Evolutionary conservation across 2,329 filamentous ascomycete genomes (phyloP).

Genomic region (Pyrenochaeta sp.): DNA sequence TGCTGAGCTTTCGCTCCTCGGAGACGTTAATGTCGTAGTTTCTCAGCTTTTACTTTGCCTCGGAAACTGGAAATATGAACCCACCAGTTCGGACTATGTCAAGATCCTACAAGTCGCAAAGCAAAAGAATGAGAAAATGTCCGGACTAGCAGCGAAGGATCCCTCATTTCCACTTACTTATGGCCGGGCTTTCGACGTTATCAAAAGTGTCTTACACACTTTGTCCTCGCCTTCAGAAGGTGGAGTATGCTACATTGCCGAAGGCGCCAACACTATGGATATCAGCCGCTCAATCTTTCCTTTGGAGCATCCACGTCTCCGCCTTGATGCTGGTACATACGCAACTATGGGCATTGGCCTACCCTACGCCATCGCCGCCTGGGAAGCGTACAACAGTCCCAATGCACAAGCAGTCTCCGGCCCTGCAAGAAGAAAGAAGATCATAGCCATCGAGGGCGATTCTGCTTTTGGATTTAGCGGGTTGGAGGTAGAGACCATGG

Average conservation of each 20-base stretch:
- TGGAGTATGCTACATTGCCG: conserved; percentile 64
- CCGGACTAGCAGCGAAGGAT: conserved; percentile 50
- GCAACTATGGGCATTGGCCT: conserved; percentile 68
- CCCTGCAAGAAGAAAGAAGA: conserved; percentile 55
- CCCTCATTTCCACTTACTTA: conserved; percentile 14
- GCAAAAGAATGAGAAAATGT: conserved; percentile 58
- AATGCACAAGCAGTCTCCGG: conserved; percentile 46
- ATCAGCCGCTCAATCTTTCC: conserved; percentile 65
- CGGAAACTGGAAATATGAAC: conserved; percentile 55
- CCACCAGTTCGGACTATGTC: conserved; percentile 44
- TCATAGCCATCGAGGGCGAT: conserved; percentile 66
- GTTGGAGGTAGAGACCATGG: conserved; percentile 66
- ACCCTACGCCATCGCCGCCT: conserved; percentile 65
- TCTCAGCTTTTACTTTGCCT: conserved; percentile 56
- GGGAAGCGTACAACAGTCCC: conserved; percentile 63
- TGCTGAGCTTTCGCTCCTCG: conserved; percentile 59
- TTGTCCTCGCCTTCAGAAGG: conserved; percentile 57
- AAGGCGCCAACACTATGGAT: conserved; percentile 70
- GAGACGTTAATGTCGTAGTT: conserved; percentile 61
- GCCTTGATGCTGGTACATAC: conserved; percentile 66
- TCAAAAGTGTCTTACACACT: conserved; percentile 59
- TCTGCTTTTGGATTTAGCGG: conserved; percentile 65
- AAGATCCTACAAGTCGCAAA: conserved; percentile 46
- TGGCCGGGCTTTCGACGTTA: conserved; percentile 59
- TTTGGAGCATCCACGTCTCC: conserved; percentile 62